Percentiles rank a stretch among this genome's conserved stretches.
These are phyloP conservation scores for Umbelopsis sp. DNA, from an alignment of 192 early-diverging fungal species.

Conservation along the genomic window DNA sequence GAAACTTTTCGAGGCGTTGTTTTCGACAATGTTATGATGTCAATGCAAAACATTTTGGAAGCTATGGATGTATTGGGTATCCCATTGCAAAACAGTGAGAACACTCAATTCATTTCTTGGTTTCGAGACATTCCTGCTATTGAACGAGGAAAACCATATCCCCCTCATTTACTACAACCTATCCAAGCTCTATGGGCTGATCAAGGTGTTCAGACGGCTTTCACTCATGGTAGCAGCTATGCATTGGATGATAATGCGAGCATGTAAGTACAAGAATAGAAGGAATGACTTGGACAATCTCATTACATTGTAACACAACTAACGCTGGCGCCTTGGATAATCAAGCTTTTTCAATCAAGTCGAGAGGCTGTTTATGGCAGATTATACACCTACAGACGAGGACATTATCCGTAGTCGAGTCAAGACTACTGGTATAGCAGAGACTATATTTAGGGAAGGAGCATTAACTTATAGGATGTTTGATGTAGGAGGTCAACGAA, in stretches of 20 bases:
- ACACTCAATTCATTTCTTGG: slow-evolving; percentile 26
- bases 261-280: slow-evolving; percentile 34
- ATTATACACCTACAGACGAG: slow-evolving; percentile 52
- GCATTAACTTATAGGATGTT: slow-evolving; percentile 55
- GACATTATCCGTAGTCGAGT: slow-evolving; percentile 57
- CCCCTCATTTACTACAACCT: slow-evolving; percentile 32
- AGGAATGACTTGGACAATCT: not conserved
- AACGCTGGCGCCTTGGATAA: not conserved
- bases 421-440: slow-evolving; percentile 64
- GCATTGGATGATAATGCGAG: slow-evolving; percentile 42
- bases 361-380: slow-evolving; percentile 43
- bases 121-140: slow-evolving; percentile 32
- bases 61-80: slow-evolving; percentile 40
- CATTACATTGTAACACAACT: not conserved
- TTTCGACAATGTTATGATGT: slow-evolving; percentile 38
- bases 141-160: slow-evolving; percentile 27
- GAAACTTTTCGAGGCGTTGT: slow-evolving; percentile 36
- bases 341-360: slow-evolving; percentile 52
- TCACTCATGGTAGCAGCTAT: slow-evolving; percentile 35
- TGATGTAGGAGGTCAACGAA: slow-evolving; percentile 60
- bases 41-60: slow-evolving; percentile 41
- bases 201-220: slow-evolving; percentile 31
- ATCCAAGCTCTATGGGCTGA: slow-evolving; percentile 44
- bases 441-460: slow-evolving; percentile 51
- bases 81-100: slow-evolving; percentile 41